phyloP scores from a whole-genome alignment of 805 yeast genomes.

The Cyberlindnera xishuangbannaensis region DNA sequence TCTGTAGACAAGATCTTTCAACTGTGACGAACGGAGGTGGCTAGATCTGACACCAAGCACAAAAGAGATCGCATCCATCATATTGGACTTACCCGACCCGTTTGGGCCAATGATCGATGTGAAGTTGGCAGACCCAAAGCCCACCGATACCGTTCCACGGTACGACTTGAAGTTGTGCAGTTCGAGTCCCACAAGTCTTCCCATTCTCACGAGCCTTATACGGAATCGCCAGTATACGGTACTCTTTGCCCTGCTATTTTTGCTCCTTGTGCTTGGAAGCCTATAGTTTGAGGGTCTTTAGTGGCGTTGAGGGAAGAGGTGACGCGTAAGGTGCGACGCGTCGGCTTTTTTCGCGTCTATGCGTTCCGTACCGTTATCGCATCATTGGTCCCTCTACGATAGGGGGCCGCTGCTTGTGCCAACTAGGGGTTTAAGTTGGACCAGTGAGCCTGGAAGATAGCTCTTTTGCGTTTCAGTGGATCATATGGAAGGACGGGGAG shows the following conservation, averaged over 20 bases:
- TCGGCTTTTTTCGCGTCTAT: background rate
- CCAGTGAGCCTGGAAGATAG: too few species aligned
- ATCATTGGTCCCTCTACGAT: too few species aligned
- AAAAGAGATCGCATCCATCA: slow-evolving; percentile 96
- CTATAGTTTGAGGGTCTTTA: too few species aligned
- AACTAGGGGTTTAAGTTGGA: too few species aligned
- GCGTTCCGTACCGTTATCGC: too few species aligned
- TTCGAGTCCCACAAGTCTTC: slow-evolving; percentile 73
- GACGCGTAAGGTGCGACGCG: background rate
- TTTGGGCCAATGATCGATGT: slow-evolving; percentile 97
- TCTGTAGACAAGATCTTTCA: slow-evolving; percentile 77
- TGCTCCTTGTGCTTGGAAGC: too few species aligned
- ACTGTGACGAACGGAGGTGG: slow-evolving; percentile 67
- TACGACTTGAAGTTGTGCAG: slow-evolving; percentile 89
- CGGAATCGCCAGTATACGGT: too few species aligned
- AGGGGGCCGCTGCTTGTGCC: too few species aligned
- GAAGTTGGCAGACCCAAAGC: slow-evolving; percentile 78
- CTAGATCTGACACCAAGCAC: slow-evolving; percentile 79
- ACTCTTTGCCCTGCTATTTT: too few species aligned
- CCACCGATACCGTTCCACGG: slow-evolving; percentile 65
- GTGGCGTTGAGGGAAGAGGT: background rate
- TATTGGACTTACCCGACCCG: slow-evolving; percentile 95
- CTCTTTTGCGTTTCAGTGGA: background rate
- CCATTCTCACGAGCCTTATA: too few species aligned
- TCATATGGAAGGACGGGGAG: background rate